Base-by-base conservation (phyloP, 352 stramenopile species). In the Ophiocytium majus region DNA sequence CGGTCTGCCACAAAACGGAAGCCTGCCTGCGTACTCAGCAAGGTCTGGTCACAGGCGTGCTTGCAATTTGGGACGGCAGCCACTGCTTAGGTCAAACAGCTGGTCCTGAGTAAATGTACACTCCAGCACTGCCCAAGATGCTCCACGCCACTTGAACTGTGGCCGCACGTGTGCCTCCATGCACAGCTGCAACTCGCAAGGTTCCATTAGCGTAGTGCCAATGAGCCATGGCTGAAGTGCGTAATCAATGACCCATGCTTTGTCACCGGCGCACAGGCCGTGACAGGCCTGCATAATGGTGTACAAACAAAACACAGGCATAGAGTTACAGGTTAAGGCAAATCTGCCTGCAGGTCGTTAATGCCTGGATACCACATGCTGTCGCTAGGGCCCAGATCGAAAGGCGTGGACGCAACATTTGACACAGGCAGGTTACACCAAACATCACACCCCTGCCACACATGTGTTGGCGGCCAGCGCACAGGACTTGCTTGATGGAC, bases 201-300 rank as follows among this genome's bases (percentile, higher is more conserved):
- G 17, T 5, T 35, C 5, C 32, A 78, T 5, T 78, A 78, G 32
- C 35, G 66, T 78, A 5, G 32, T 78, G 35, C 50, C 50, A 37
- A 84, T 57, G 5, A 88, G 80, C 84, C 84, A 88, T 0, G 84
- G 80, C 31, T 88, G 84, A 1, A 88, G 80, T 36, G 84, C 86
- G 81, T 63, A 84, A 36, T 88, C 63, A 31, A 88, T 63, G n/a
- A 78, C 83, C 84, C 84, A 88, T 19, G 74, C 63, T 19, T 63
- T 32, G 50, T 28, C 37, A 14, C 43, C 79, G 66, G 9, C 9
- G 1, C 33, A 82, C n/a, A 36, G 9, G 9, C 79, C 35, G 66
- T 79, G 79, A n/a, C 31, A 83, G 1, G 79, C 79, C 31, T 33
- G 66, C 64, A 1, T 19, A n/a, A 10, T 32, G 35, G 66, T 28